A percentile compares a stretch with the other conserved stretches of the same genome.
Evolutionary conservation across 331 rosid genomes (phyloP).

Genomic region (Cucumis variabilis): DNA sequence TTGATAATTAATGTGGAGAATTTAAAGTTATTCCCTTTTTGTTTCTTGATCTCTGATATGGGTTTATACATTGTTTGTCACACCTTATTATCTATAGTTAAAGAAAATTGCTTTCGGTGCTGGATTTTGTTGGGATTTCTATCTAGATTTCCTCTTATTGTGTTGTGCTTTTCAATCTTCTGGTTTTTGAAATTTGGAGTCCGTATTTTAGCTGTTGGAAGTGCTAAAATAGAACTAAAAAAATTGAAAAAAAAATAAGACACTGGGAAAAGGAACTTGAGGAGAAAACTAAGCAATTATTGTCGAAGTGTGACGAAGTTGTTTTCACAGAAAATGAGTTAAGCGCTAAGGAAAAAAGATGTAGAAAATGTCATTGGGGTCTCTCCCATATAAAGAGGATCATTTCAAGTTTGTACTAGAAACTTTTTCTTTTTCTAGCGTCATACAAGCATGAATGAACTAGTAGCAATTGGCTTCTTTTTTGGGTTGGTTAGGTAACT

Average conservation of each 20-base stretch:
- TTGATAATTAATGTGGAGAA: slow-evolving; percentile 27
- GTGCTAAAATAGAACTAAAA: slow-evolving; percentile 85
- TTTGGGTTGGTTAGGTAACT: not conserved
- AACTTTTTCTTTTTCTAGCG: not conserved
- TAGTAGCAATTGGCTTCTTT: not conserved
- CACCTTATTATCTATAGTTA: slow-evolving; percentile 45
- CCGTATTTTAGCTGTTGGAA: slow-evolving; percentile 92
- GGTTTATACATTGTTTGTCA: not conserved
- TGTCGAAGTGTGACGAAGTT: slow-evolving; percentile 92
- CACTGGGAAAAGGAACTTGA: slow-evolving; percentile 85
- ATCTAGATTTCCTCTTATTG: slow-evolving; percentile 28
- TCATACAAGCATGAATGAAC: not conserved
- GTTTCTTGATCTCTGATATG: not conserved
- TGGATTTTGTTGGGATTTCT: slow-evolving; percentile 36
- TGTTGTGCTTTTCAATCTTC: too few relatives aligned
- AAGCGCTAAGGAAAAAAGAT: slow-evolving; percentile 56
- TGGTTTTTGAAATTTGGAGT: too few relatives aligned
- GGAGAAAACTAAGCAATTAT: slow-evolving; percentile 75
- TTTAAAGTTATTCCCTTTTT: not conserved
- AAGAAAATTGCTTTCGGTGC: slow-evolving; percentile 40
- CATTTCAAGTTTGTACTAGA: slow-evolving; percentile 18
- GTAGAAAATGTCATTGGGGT: slow-evolving; percentile 72
- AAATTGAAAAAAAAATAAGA: slow-evolving; percentile 79
- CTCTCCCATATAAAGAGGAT: slow-evolving; percentile 75
- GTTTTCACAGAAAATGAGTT: slow-evolving; percentile 79